Evolutionary conservation across 2,329 filamentous ascomycete species (phyloP).

Genomic region (Trichoderma simmonsii): DNA sequence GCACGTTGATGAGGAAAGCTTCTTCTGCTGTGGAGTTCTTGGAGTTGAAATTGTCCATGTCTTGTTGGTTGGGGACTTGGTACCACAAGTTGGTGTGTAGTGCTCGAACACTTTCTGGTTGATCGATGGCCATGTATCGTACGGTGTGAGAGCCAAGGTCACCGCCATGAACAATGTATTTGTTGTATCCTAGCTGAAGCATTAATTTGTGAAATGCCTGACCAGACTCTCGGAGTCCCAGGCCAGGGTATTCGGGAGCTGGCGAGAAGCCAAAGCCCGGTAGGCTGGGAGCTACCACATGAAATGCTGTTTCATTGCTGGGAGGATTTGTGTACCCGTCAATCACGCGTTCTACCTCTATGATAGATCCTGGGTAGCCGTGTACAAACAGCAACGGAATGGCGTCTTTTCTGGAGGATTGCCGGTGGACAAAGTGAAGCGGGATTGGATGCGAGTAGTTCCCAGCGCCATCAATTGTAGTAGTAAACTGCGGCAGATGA

Average conservation of each 20-base stretch:
- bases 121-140: background rate
- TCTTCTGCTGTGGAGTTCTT: background rate
- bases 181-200: background rate
- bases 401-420: background rate
- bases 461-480: background rate
- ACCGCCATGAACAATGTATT: background rate
- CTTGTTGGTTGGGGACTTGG: background rate
- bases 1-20: background rate
- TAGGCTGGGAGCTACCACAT: background rate
- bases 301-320: background rate
- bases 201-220: background rate
- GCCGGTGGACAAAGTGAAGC: background rate
- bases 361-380: background rate
- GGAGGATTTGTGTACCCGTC: background rate
- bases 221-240: background rate
- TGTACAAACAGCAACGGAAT: background rate
- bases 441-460: background rate
- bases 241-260: background rate
- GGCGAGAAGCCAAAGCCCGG: background rate
- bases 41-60: background rate
- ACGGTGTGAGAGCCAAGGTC: background rate
- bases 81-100: background rate
- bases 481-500: background rate
- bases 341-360: background rate
- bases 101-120: background rate